A percentile compares a stretch with the other conserved stretches of the same genome.
Conservation (phyloP, 805 yeast genomes). For the Clavispora phyllophila region DNA sequence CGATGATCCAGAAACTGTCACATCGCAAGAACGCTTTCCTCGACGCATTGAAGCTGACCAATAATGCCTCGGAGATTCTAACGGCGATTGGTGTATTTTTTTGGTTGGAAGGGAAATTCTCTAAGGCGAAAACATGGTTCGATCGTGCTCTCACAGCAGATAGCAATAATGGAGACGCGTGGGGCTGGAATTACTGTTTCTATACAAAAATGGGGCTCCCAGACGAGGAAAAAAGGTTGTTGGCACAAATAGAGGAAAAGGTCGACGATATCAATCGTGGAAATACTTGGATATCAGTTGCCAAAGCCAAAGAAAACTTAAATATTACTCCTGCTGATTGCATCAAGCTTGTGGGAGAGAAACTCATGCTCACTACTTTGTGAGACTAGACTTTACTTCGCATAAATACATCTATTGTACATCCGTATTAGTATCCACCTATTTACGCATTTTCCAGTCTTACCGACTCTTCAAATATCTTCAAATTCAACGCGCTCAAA, state of each 20-base stretch:
- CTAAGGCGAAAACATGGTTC: constrained; percentile 69
- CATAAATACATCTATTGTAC: background rate
- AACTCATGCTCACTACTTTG: constrained; percentile 5
- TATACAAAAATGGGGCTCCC: constrained; percentile 6
- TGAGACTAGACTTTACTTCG: background rate
- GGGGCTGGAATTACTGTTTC: constrained; percentile 55
- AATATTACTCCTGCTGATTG: constrained; percentile 37
- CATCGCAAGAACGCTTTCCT: constrained; percentile 53
- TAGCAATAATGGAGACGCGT: constrained; percentile 64
- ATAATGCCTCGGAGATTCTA: constrained; percentile 55
- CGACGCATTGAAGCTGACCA: constrained; percentile 66
- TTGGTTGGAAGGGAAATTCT: constrained; percentile 57
- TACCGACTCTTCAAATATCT: constrained; percentile 46
- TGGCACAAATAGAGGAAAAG: background rate
- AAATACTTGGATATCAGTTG: constrained; percentile 47
- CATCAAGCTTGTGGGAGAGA: constrained; percentile 26
- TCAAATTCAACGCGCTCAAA: constrained; percentile 67
- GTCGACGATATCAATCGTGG: constrained; percentile 52
- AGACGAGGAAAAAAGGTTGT: constrained; percentile 2
- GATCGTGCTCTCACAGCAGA: constrained; percentile 59
- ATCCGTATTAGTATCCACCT: background rate
- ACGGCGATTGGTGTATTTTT: constrained; percentile 62
- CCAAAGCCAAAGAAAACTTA: constrained; percentile 46
- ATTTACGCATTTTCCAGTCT: background rate
- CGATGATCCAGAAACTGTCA: constrained; percentile 41